These are phyloP conservation scores for Lizonia empirigonia DNA, from an alignment of 2,329 filamentous ascomycete genomes.

Conservation along the genomic window DNA sequence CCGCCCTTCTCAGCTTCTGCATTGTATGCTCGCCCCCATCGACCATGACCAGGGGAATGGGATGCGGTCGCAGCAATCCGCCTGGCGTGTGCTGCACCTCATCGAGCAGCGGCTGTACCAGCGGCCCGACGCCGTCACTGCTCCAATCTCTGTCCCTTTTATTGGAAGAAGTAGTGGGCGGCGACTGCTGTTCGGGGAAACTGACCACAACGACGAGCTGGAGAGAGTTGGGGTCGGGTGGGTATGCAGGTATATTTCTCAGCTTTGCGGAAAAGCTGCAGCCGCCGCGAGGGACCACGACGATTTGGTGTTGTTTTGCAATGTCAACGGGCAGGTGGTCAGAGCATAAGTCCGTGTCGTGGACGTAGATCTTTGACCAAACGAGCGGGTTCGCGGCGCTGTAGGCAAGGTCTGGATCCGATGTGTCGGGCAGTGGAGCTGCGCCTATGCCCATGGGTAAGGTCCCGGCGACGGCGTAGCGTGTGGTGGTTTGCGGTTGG, in stretches of 20 bases:
- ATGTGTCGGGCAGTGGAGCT: conserved; percentile 70
- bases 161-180: background rate
- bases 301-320: conserved; percentile 68
- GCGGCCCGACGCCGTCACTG: conserved; percentile 10
- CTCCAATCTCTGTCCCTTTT: background rate
- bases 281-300: conserved; percentile 79
- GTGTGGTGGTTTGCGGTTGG: conserved; percentile 21
- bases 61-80: conserved; percentile 71
- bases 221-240: conserved; percentile 64
- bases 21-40: conserved; percentile 70
- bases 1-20: conserved; percentile 65
- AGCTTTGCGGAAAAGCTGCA: conserved; percentile 88
- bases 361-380: conserved; percentile 75
- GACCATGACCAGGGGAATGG: conserved; percentile 83
- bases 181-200: conserved; percentile 39
- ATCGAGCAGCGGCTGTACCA: conserved; percentile 75
- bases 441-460: conserved; percentile 67
- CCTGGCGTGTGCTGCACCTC: conserved; percentile 71
- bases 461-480: conserved; percentile 53
- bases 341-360: conserved; percentile 68
- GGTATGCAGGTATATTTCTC: conserved; percentile 79
- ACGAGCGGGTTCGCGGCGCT: conserved; percentile 56
- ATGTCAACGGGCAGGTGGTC: conserved; percentile 59
- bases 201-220: conserved; percentile 83
- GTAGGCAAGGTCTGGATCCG: conserved; percentile 43